Base-by-base conservation (phyloP, 208 protist genomes). In the Angomonas ambiguus region DNA sequence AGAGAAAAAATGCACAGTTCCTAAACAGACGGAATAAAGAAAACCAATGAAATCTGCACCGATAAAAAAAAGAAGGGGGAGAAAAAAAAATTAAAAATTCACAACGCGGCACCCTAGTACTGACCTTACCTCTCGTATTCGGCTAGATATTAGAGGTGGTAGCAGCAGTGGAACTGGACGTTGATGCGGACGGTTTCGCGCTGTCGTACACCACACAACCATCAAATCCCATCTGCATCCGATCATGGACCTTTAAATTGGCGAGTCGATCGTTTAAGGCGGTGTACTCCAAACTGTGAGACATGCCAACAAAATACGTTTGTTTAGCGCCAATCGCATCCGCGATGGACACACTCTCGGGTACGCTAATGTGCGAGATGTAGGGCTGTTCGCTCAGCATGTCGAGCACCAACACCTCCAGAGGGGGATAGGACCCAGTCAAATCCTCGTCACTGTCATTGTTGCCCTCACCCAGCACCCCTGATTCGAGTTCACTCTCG, bases 301-400 rank as follows among this genome's bases (percentile, higher is more conserved):
- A 78, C 69, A 90, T 79, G 24, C 83, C 83, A 18, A 86, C 64
- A 76, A 84, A 90, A 56, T 71, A 85, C 1, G 79, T 90, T 22
- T 77, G 69, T 25, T 0, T 42, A 4, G 83, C 83, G 0, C 59
- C 65, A 33, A 90, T 71, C 6, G 13, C 20, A 27, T 38, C 38
- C 31, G 80, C 77, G 0, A 76, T 72, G 0, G 66, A 42, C 49
- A 90, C 70, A 27, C 80, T 32, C 41, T 67, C 74, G 4, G 76
- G 64, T 0, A 75, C 69, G 57, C 60, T 38, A 6, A 90, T 62
- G 67, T 90, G 83, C 4, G 83, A 77, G 61, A 79, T 32, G 62
- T 83, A 79, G 13, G 60, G 38, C 13, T 58, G 71, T 4, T 58
- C 31, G 16, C 74, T 79, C 32, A 90, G 25, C 61, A 90, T 74